phyloP scores from a whole-genome alignment of 1,139 yeast species.

The Suhomyces bolitotheri region DNA sequence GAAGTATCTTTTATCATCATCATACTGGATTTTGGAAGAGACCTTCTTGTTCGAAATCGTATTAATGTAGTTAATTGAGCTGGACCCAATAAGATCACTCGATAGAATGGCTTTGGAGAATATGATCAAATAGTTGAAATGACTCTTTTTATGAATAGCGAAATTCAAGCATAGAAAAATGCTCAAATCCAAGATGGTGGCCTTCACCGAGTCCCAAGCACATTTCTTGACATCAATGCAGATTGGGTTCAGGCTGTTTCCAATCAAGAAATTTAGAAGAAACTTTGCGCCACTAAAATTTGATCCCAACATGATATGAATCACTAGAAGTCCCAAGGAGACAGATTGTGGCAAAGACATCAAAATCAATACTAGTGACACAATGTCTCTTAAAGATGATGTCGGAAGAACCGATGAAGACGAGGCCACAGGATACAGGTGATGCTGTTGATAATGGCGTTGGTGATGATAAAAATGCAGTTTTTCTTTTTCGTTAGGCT shows the following conservation, averaged over 20 bases:
- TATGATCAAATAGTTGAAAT: conserved; percentile 41
- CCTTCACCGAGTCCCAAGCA: conserved; percentile 8
- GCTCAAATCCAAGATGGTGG: conserved; percentile 29
- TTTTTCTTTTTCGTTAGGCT: conserved; percentile 7
- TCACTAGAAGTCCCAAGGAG: conserved; percentile 36
- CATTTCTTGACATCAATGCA: conserved; percentile 5
- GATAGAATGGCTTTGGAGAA: conserved; percentile 54
- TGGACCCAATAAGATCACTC: conserved; percentile 48
- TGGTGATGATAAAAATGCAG: conserved; percentile 7
- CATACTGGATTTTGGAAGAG: conserved; percentile 18
- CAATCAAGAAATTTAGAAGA: conserved; percentile 31
- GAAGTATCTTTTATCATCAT: conserved; percentile 18
- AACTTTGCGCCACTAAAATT: conserved; percentile 45
- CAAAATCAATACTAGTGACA: conserved; percentile 44
- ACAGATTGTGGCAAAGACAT: conserved; percentile 44
- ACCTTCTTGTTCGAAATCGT: conserved; percentile 15
- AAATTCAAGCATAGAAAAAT: conserved; percentile 32
- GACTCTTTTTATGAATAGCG: conserved; percentile 31
- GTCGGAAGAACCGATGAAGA: conserved; percentile 24
- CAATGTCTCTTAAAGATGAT: conserved; percentile 43
- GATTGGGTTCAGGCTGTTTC: conserved; percentile 9
- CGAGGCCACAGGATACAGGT: conserved; percentile 13
- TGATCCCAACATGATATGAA: conserved; percentile 45
- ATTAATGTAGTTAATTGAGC: conserved; percentile 25
- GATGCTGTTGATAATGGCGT: conserved; percentile 14